These are phyloP conservation scores for Teunomyces stri DNA, from an alignment of 805 yeast genomes.

Conservation along the genomic window DNA sequence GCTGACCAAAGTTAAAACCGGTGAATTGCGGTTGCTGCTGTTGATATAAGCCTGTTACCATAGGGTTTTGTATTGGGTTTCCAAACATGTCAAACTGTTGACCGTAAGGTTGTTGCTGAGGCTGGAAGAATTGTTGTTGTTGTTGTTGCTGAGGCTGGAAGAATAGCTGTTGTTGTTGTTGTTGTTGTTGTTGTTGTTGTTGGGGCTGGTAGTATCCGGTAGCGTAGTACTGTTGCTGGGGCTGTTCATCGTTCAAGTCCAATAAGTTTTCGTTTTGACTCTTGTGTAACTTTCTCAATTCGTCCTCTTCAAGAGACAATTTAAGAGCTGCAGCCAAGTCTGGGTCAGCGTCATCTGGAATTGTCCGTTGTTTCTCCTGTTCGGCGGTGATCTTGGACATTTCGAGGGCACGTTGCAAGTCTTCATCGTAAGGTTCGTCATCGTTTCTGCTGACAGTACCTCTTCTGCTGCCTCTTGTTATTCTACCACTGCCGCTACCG, in stretches of 20 bases:
- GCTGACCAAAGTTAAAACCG: constrained; percentile 17
- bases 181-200: constrained; percentile 26
- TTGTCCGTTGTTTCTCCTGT: constrained; percentile 67
- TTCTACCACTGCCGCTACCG: constrained; percentile 10
- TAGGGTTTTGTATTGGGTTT: constrained; percentile 56
- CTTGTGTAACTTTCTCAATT: constrained; percentile 50
- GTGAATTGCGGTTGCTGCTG: constrained; percentile 24
- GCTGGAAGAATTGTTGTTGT: constrained; percentile 12
- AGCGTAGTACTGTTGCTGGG: constrained; percentile 29
- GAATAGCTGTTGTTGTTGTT: constrained; percentile 22
- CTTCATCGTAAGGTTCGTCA: constrained; percentile 63
- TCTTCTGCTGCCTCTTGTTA: constrained; percentile 18
- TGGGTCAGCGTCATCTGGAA: constrained; percentile 49
- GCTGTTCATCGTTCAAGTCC: constrained; percentile 48
- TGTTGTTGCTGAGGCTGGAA: constrained; percentile 12
- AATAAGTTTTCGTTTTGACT: constrained; percentile 47
- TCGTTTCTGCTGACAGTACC: constrained; percentile 10
- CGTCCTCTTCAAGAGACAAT: constrained; percentile 75
- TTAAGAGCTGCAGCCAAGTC: constrained; percentile 68
- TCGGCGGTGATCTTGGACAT: constrained; percentile 79
- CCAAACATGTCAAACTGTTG: constrained; percentile 62
- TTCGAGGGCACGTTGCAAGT: constrained; percentile 75
- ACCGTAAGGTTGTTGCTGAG: constrained; percentile 16
- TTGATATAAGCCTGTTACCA: constrained; percentile 54
- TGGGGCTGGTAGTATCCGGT: constrained; percentile 25